Conservation (phyloP, 805 yeast species). For the Candida maris region DNA sequence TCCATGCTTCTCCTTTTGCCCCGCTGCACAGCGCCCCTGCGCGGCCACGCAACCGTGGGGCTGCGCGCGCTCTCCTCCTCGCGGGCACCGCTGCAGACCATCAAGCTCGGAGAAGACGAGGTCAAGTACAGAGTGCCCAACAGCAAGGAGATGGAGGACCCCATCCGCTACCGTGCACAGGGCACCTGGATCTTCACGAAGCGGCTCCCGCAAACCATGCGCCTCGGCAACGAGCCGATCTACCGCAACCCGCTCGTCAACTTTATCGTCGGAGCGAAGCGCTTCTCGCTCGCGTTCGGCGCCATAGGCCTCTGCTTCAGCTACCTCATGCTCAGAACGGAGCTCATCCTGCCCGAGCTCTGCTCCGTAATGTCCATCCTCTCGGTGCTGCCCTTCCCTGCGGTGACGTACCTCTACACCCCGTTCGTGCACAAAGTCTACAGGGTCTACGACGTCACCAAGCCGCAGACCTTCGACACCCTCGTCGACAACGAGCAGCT, state of each 20-base stretch:
- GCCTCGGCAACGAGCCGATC: constrained; percentile 58
- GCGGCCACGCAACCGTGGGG: no score
- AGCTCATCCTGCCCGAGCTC: constrained; percentile 48
- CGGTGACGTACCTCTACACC: constrained; percentile 49
- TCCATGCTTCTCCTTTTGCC: no score
- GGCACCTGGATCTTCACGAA: constrained; percentile 27
- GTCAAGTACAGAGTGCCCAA: constrained; percentile 25
- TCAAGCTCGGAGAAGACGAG: constrained; percentile 31
- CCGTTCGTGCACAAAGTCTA: constrained; percentile 72
- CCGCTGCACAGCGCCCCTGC: no score
- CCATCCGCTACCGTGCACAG: constrained; percentile 26
- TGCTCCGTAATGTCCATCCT: constrained; percentile 40
- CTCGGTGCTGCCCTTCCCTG: constrained; percentile 53
- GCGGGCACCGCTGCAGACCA: constrained; percentile 7
- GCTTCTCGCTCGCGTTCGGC: constrained; percentile 60
- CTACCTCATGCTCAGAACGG: constrained; percentile 53
- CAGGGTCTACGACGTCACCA: constrained; percentile 59
- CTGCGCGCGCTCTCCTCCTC: no score
- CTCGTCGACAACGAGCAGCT: constrained; percentile 60
- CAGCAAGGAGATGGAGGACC: constrained; percentile 15
- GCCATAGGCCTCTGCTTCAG: constrained; percentile 59
- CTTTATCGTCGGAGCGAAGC: constrained; percentile 58
- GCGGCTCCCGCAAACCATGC: constrained; percentile 45
- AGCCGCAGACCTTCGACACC: constrained; percentile 62
- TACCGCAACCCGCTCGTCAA: constrained; percentile 62